Base-by-base conservation (phyloP, 495 filamentous ascomycete species). In the Penicillium samsonianum region DNA sequence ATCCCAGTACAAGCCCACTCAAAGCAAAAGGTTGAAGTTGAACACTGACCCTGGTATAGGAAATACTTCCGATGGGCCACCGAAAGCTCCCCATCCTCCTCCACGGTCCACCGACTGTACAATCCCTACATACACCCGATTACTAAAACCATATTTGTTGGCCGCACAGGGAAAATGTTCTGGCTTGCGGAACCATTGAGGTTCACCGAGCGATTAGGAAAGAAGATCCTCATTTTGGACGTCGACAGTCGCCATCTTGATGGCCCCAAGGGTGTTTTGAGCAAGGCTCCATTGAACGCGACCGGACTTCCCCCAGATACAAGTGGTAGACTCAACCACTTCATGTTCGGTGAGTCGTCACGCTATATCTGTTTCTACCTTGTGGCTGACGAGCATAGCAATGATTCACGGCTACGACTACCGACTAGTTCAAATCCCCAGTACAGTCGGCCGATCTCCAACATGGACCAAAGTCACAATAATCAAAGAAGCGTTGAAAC, bases 321-420 rank as follows among this genome's bases (percentile, higher is more conserved):
- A 7, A 62, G 65, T 6, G 76, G 74, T 42, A 70, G 74, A 54
- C 62, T 77, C 4, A 69, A 64, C 41, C 76, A 78, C 63, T 77
- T 72, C 53, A 55, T 77, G 33, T 78, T 73, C 46, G 68, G 64
- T 69, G 48, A 7, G 58, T 56, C 5, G 9, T 11, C 25, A 14
- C 28, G 11, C 17, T 9, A 8, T 8, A n/a, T 38, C n/a, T 38
- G 17, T 38, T 25, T 2, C 2, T 3, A 7, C 20, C 7, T 25
- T 9, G 5, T 5, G n/a, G 50, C 42, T 53, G 38, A 38, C 16
- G 7, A 41, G 12, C 20, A 3, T 33, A 78, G 77, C 80, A 38
- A 67, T 58, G 49, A 77, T 83, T 43, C 80, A 83, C 63, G 77
- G 77, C 55, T 82, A 83, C 70, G 73, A 79, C 53, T 83, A 83